These are phyloP conservation scores for Parastagonospora avenae DNA, from an alignment of 2,329 filamentous ascomycete species.

Conservation along the genomic window DNA sequence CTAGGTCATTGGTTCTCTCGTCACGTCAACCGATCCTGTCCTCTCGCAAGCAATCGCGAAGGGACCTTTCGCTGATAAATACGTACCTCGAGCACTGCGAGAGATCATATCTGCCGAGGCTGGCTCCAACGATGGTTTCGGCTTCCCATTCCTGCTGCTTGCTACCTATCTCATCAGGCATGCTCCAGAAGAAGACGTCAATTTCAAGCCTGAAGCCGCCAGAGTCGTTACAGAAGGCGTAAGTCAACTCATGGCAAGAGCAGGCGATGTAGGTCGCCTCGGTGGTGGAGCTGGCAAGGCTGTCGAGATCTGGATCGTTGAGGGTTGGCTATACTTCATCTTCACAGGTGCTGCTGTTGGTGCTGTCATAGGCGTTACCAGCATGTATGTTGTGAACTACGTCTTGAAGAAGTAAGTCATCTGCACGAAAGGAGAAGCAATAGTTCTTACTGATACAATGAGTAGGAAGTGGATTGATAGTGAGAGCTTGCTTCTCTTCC, in stretches of 20 bases:
- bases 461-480: constrained; percentile 56
- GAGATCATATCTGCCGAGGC: constrained; percentile 68
- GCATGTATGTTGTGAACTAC: constrained; percentile 54
- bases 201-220: constrained; percentile 24
- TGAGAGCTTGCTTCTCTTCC: constrained; percentile 59
- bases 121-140: constrained; percentile 67
- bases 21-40: constrained; percentile 67
- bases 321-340: constrained; percentile 66
- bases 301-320: constrained; percentile 62
- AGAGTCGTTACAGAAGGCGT: constrained; percentile 34
- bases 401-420: constrained; percentile 33
- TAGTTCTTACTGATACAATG: neutral
- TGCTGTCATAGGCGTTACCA: constrained; percentile 55
- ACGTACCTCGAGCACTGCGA: constrained; percentile 61
- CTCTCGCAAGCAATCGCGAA: constrained; percentile 67
- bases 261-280: constrained; percentile 51
- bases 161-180: constrained; percentile 63
- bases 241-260: neutral
- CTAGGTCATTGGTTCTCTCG: constrained; percentile 59
- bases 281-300: constrained; percentile 60
- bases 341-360: constrained; percentile 61
- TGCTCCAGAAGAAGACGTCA: constrained; percentile 44
- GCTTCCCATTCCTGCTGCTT: constrained; percentile 64
- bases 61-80: constrained; percentile 67
- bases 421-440: neutral